Base-by-base conservation (phyloP, 1,284 basidiomycete species). In the Sanghuangporus sanghuang region DNA sequence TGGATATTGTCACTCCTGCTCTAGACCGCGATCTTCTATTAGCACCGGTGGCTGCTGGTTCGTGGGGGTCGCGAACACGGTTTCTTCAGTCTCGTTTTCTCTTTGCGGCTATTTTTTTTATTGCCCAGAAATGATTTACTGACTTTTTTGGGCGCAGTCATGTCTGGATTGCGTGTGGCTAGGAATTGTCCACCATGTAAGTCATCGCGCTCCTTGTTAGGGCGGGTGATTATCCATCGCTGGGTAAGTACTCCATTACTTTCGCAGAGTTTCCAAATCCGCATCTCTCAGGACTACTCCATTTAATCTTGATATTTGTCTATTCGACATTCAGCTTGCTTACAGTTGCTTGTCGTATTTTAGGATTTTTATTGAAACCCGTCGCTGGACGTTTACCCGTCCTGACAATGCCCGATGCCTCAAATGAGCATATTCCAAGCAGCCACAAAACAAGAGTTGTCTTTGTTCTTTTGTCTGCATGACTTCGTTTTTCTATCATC, bases 191-290 rank as follows among this genome's bases (percentile, higher is more conserved):
- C 60, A 65, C 27, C 60, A 65, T 58, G 32, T 44, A 56, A 62
- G 64, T 46, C 64, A 65, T 65, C 64, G 64, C 64, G 64, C 64
- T 65, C 64, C 64, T 65, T 65, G 64, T 65, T 65, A 65, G 64
- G 64, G 48, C 52, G 64, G 59, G 46, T 65, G 62, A 42, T 61
- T 39, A 40, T 61, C 52, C 63, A 64, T 48, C 54, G 40, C 50
- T 49, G 40, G 63, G 59, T 56, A 32, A 11, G 48, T 56, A 49
- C 8, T n/a, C 38, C 36, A 35, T 18, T 21, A 12, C 39, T 36
- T 57, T 16, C 32, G 27, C 27, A 9, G 55, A 11, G 16, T 27
- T 35, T 53, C 40, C 40, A n/a, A 32, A 32, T 32, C 27, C 27
- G 27, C 27, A 32, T 36, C 16, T 21, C 53, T 52, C 9, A n/a